Evolutionary conservation across 2,329 filamentous ascomycete genomes (phyloP).

Genomic region (Nemania serpens): DNA sequence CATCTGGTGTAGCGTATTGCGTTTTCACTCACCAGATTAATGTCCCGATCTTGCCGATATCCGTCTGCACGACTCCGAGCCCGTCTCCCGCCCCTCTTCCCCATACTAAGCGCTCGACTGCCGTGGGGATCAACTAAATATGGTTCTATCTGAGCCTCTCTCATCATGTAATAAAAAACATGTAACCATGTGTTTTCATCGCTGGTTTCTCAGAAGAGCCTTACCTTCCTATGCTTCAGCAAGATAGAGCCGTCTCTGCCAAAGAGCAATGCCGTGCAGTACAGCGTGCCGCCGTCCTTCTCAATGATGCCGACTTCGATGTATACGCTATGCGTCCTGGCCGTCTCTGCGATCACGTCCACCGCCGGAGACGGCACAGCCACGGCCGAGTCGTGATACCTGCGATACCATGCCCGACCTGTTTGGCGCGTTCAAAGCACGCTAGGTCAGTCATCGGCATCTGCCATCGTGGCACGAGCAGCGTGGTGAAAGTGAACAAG

Average conservation of each 20-base stretch:
- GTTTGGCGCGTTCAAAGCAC: not conserved
- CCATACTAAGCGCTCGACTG: slow-evolving; percentile 48
- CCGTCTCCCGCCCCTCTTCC: slow-evolving; percentile 52
- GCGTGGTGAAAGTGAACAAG: not conserved
- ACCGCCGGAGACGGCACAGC: slow-evolving; percentile 46
- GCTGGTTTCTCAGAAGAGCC: not conserved
- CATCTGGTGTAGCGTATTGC: not conserved
- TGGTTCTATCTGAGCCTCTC: not conserved
- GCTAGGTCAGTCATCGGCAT: slow-evolving; percentile 1
- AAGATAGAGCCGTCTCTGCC: slow-evolving; percentile 44
- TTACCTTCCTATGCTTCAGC: slow-evolving; percentile 46
- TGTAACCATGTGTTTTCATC: not conserved
- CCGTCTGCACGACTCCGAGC: slow-evolving; percentile 46
- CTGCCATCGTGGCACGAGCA: not conserved
- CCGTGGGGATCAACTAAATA: slow-evolving; percentile 46
- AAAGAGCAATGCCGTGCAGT: slow-evolving; percentile 47
- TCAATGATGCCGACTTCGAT: slow-evolving; percentile 48
- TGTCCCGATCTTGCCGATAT: slow-evolving; percentile 48
- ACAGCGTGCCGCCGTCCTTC: slow-evolving; percentile 47
- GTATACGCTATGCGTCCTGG: slow-evolving; percentile 43
- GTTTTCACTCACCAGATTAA: slow-evolving; percentile 44
- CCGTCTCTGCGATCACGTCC: slow-evolving; percentile 41
- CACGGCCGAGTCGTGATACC: slow-evolving; percentile 46
- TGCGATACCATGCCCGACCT: slow-evolving; percentile 49
- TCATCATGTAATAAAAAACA: not conserved